Evolutionary conservation across 2,329 filamentous ascomycete genomes (phyloP).

Genomic region (Raffaelea arxii): DNA sequence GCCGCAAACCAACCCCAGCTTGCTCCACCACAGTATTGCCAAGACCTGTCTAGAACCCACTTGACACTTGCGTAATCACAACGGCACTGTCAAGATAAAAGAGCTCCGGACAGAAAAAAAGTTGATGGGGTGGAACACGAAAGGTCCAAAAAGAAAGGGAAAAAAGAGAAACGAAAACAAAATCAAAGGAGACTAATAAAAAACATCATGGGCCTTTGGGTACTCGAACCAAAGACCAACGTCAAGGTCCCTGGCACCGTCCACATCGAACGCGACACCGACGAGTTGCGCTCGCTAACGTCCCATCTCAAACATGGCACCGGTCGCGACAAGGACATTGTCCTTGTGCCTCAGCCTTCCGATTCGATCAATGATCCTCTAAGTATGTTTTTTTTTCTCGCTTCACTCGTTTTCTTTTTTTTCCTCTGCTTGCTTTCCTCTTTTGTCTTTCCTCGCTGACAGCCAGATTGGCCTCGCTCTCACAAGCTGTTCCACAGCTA

Average conservation of each 20-base stretch:
- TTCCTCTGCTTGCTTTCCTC: background rate
- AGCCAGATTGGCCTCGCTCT: constrained; percentile 1
- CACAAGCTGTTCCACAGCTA: constrained; percentile 6
- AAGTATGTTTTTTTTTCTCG: background rate
- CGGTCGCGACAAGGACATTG: constrained; percentile 24
- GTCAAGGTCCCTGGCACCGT: constrained; percentile 10
- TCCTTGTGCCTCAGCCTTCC: constrained; percentile 26
- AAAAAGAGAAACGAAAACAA: too few species aligned
- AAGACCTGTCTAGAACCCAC: too few species aligned
- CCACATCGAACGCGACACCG: constrained; percentile 9
- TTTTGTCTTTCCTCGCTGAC: background rate
- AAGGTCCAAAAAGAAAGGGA: too few species aligned
- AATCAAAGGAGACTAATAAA: too few species aligned
- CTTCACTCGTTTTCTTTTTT: too few species aligned
- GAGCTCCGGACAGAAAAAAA: too few species aligned
- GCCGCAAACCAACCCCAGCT: too few species aligned
- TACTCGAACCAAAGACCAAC: constrained; percentile 7
- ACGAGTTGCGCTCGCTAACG: constrained; percentile 15
- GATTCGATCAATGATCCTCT: constrained; percentile 27
- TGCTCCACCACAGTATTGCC: too few species aligned
- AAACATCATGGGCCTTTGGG: constrained; percentile 9
- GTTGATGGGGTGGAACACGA: too few species aligned
- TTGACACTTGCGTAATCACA: too few species aligned
- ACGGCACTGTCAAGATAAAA: too few species aligned
- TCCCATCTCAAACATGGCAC: constrained; percentile 18